A percentile compares a stretch with the other conserved stretches of the same genome.
phyloP scores from a whole-genome alignment of 140 eudicot species.

The Oenanthe javanica region DNA sequence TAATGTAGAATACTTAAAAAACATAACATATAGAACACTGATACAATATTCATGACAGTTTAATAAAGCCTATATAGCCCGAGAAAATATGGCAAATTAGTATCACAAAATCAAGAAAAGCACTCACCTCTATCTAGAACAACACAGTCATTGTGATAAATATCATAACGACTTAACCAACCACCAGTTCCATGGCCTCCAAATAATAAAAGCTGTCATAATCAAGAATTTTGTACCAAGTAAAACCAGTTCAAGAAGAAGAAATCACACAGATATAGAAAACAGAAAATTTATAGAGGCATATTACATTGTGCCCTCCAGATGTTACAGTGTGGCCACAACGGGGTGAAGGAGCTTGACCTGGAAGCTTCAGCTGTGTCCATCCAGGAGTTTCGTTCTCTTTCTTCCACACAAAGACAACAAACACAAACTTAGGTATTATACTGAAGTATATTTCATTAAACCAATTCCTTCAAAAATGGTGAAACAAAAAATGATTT shows the following conservation, averaged over 20 bases:
- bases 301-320: conserved; percentile 78
- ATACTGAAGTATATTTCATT: neutral
- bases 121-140: conserved; percentile 92
- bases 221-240: neutral
- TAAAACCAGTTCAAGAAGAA: neutral
- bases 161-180: conserved; percentile 96
- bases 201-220: conserved; percentile 73
- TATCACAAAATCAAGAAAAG: conserved; percentile 4
- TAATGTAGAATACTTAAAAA: neutral
- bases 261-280: neutral
- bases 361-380: conserved; percentile 97
- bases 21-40: neutral
- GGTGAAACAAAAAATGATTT: neutral
- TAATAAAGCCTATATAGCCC: neutral
- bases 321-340: conserved; percentile 95
- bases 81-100: neutral
- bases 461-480: neutral
- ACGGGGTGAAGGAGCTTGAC: conserved; percentile 91
- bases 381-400: conserved; percentile 98
- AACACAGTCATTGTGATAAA: conserved; percentile 82
- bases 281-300: neutral
- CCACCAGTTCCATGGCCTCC: conserved; percentile 99
- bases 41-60: neutral
- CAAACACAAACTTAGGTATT: neutral
- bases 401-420: conserved; percentile 64